Percentiles rank a stretch among this genome's conserved stretches.
Evolutionary conservation across 2,329 filamentous ascomycete species (phyloP).

Genomic region (Aureobasidium sp.): DNA sequence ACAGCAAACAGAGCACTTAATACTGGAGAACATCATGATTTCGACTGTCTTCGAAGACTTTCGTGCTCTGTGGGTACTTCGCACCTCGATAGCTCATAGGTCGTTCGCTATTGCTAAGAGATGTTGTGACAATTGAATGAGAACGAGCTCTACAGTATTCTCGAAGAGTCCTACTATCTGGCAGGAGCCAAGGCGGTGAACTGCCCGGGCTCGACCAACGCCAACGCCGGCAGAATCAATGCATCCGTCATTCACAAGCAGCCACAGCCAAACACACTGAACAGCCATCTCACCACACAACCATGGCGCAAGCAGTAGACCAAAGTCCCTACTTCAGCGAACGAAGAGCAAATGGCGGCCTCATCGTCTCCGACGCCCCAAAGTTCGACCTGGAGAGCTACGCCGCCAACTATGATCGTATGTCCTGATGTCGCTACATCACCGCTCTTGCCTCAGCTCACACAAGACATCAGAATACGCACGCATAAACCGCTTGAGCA

Average conservation of each 20-base stretch:
- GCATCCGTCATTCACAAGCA: background rate
- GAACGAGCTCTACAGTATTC: no score
- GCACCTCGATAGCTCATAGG: no score
- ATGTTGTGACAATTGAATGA: no score
- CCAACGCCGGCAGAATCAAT: background rate
- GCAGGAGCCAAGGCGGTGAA: background rate
- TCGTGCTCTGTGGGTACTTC: no score
- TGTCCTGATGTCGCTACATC: background rate
- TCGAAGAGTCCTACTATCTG: background rate
- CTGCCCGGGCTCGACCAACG: background rate
- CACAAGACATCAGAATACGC: slow-evolving; percentile 70
- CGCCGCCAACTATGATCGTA: slow-evolving; percentile 80
- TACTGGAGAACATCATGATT: no score
- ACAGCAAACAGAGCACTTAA: no score
- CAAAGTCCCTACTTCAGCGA: slow-evolving; percentile 13
- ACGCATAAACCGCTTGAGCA: slow-evolving; percentile 67
- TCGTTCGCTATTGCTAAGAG: no score
- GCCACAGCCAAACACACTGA: background rate
- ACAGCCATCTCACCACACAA: background rate
- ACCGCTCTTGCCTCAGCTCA: background rate
- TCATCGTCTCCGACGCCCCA: slow-evolving; percentile 13
- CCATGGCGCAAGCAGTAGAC: slow-evolving; percentile 14
- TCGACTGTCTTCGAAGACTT: no score
- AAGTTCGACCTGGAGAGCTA: slow-evolving; percentile 80
- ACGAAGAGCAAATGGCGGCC: slow-evolving; percentile 8